Percentiles rank a stretch among this genome's conserved stretches.
These are phyloP conservation scores for Sporothrix phasma DNA, from an alignment of 2,329 filamentous ascomycete genomes.

Conservation along the genomic window DNA sequence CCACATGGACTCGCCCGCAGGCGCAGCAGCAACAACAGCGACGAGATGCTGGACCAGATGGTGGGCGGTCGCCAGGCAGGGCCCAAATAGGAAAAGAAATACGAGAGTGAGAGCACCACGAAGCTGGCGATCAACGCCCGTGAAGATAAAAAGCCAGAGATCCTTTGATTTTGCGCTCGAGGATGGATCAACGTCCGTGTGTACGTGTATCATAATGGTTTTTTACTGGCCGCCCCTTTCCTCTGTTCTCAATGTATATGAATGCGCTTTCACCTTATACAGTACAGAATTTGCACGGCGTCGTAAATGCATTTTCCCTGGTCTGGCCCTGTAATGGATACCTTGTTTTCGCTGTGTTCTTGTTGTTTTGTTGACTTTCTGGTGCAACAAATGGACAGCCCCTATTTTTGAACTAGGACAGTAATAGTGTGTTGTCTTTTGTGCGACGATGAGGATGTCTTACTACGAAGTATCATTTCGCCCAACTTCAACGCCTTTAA, in stretches of 20 bases:
- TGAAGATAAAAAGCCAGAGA: neutral
- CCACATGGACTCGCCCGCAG: neutral
- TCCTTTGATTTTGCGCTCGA: neutral
- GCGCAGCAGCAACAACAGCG: conserved; percentile 13
- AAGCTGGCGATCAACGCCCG: conserved; percentile 30
- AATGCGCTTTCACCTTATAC: neutral
- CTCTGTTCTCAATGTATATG: neutral
- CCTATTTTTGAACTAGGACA: neutral
- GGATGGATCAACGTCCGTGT: neutral
- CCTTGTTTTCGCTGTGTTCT: neutral
- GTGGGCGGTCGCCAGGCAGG: conserved; percentile 17
- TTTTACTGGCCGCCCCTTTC: neutral
- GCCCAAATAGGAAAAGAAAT: conserved; percentile 25
- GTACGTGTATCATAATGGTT: neutral
- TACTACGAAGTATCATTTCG: neutral
- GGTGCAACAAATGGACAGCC: neutral
- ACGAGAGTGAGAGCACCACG: conserved; percentile 43
- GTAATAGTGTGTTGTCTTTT: neutral
- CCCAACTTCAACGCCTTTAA: neutral
- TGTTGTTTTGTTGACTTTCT: neutral
- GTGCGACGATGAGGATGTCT: neutral
- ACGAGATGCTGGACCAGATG: conserved; percentile 19
- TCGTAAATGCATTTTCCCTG: neutral
- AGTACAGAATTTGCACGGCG: neutral
- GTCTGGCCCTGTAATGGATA: neutral